Evolutionary conservation across 2,329 filamentous ascomycete genomes (phyloP), one percentile per base, ranked within the genome.

Genomic region (Nothomitra cinnamomea): DNA sequence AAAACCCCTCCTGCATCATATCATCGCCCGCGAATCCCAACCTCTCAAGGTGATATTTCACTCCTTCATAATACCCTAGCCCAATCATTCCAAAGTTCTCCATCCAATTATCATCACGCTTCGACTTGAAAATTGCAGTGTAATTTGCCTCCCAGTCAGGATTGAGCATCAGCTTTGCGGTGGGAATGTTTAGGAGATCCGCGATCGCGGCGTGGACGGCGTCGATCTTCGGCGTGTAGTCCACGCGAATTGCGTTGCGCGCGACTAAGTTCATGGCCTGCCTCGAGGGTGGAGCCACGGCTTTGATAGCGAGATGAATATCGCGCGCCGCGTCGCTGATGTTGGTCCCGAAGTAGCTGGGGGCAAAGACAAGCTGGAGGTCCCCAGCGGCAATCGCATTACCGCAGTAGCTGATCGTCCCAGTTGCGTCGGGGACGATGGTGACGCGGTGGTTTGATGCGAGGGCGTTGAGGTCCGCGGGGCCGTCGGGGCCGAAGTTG

Each of bases 71-170:
- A 63, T 78, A 78, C 21, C 58, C 53, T 2, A 61, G 43, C 5
- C 67, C 63, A 43, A 68, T 67, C 19, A 50, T 55, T 22, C 74
- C 74, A 10, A 79, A 57, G 54, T 65, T 64, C 13, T 57, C 53
- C 60, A 76, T 63, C 70, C 71, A 78, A 57, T 72, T 67, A 3
- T 25, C n/a, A 21, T 12, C 22, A 13, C 21, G 22, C 19, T 28
- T 15, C 38, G 10, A 67, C 56, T 2, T 62, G 59, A 61, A 58
- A 48, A 60, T 63, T 41, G 63, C 64, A 1, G 60, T 65, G 50
- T 75, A 77, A 60, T 71, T 71, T 43, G 72, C 70, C 49, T 66
- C 68, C 15, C 78, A 66, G 43, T 67, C 64, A 35, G 77, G 61
- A 10, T 32, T 32, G 28, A 32, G 10, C n/a, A 72, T 65, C 1